phyloP scores from a whole-genome alignment of 2,329 filamentous ascomycete genomes.

The Talaromyces sp. region DNA sequence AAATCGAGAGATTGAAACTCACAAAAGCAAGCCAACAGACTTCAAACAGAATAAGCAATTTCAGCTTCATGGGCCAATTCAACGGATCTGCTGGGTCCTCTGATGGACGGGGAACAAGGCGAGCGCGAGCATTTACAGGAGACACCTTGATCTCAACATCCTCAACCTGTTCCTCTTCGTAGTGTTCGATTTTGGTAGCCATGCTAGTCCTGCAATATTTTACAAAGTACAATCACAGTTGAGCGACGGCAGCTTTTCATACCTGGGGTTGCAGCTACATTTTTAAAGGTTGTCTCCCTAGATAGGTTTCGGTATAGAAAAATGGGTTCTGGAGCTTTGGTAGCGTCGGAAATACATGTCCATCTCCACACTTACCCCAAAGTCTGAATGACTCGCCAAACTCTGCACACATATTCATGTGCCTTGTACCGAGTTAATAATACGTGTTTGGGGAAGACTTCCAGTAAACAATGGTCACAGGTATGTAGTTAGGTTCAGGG shows the following conservation, averaged over 20 bases:
- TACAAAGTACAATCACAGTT: background rate
- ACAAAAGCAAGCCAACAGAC: constrained; percentile 13
- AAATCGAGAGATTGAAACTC: background rate
- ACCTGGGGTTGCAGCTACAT: background rate
- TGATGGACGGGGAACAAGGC: constrained; percentile 9
- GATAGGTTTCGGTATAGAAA: background rate
- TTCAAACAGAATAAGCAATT: constrained; percentile 5
- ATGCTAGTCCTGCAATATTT: background rate
- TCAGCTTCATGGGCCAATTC: constrained; percentile 9
- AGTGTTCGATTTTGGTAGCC: constrained; percentile 4
- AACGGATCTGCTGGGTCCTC: constrained; percentile 10
- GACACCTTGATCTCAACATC: constrained; percentile 9
- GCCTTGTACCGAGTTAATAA: too few species aligned
- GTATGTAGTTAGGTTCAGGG: background rate
- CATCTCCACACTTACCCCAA: background rate
- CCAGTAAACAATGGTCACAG: background rate
- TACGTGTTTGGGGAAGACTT: background rate
- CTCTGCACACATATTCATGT: background rate
- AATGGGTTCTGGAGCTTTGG: background rate
- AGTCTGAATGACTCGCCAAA: background rate
- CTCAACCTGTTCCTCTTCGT: constrained; percentile 9
- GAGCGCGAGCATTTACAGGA: background rate
- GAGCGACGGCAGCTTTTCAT: background rate
- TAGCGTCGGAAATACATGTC: background rate
- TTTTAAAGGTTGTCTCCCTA: background rate